Base-by-base conservation (phyloP, 139 green algal genomes). In the Picochlorum sp. region DNA sequence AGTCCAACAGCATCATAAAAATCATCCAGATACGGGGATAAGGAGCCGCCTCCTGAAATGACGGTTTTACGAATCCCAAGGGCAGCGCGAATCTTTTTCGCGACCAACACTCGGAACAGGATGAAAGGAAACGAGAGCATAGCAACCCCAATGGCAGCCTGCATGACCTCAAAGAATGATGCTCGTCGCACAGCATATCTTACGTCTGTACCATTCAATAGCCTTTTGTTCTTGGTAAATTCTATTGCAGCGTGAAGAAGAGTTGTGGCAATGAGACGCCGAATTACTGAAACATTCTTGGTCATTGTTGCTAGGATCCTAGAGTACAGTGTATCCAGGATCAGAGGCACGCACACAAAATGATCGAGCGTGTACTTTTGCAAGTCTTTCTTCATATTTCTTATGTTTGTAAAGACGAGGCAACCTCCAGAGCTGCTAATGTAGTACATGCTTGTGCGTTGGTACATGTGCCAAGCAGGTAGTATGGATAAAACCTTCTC, bases 381-480 rank as follows among this genome's bases (percentile, higher is more conserved):
- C 10, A 97, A 73, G 70, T 97, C 91, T 14, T 91, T 77, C 49
- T 77, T 83, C 69, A 97, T 89, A 5, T 76, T 77, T 16, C 79
- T 77, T 49, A 97, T 81, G 63, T 68, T 90, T 45, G 73, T 91
- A 81, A 91, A 96, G 9, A 95, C 79, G 60, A 82, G 71, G 16
- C 38, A 60, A 20, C 50, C 62, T 21, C 76, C 88, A 6, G 62
- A 37, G 28, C 30, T 70, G 62, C 84, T 72, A 14, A 88, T 61
- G 51, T 81, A 93, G 41, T 75, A 75, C 23, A 67, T 72, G 24
- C n/a, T 52, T 18, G 76, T 77, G 26, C 86, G 77, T 78, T 91
- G 84, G 61, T 96, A 96, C 73, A 97, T 94, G 76, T 97, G 90
- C 91, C 91, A 97, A 4, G 90, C 85, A 16, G 91, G 92, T 73